Base-by-base conservation (phyloP, 2,329 filamentous ascomycete species). In the Leptographium lundbergii region DNA sequence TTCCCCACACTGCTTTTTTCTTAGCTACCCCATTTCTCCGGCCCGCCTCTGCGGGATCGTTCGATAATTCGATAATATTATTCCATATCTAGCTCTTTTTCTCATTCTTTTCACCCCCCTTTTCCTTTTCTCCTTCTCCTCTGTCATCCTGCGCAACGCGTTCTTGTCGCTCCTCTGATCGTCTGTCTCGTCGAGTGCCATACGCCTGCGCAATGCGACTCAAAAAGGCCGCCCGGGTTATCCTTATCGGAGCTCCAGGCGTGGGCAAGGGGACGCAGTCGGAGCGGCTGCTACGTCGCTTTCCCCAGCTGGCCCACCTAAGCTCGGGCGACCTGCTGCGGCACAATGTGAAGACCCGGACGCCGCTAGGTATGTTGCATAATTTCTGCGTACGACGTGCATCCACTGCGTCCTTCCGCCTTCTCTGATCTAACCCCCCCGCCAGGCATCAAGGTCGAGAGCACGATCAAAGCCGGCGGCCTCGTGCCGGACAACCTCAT, bases 181-280 rank as follows among this genome's bases (percentile, higher is more conserved):
- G n/a, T 7, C 14, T 5, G 14, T 47, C 45, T 47, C n/a, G 45
- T 22, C 45, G 3, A n/a, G 45, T 22, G 9, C 32, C 39, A n/a
- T 6, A 10, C 27, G 29, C 19, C 32, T 68, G 24, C 24, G 72
- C 66, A 65, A 85, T 86, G 82, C 79, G 83, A 74, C 82, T 95
- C 68, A 81, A 80, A 65, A 85, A 81, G 74, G 92, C 94, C 60
- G 94, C 94, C 58, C 88, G 94, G 63, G 86, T 97, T 63, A 97
- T 99, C 69, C 84, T 99, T 65, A 84, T 99, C 67, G 94, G 94
- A 66, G 91, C 92, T 57, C 94, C 94, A n/a, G 91, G 91, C 60
- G 94, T 96, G 60, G 94, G 94, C 63, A 99, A 99, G 73, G 94
- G 92, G 63, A 99, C 94, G 3, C 94, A 99, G 76, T 90, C 89